A percentile compares a stretch with the other conserved stretches of the same genome.
Conservation (phyloP, 306 rosid species). For the Mimosa pudica region DNA sequence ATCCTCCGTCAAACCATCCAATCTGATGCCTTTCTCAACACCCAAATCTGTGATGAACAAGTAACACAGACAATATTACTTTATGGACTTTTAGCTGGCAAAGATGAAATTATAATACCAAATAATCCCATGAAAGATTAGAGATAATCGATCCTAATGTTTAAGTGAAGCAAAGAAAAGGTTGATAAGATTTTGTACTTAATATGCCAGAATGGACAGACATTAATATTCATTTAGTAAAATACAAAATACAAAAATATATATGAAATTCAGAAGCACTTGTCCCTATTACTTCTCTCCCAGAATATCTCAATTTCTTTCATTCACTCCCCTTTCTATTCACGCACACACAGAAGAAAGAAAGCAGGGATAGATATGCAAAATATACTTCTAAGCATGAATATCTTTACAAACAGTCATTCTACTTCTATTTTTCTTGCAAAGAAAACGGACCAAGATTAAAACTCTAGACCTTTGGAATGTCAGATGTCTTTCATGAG, state of each 20-base stretch:
- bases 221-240: neutral
- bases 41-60: conserved; percentile 65
- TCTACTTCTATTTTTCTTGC: neutral
- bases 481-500: neutral
- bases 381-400: neutral
- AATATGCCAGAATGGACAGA: neutral
- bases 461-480: neutral
- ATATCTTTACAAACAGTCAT: neutral
- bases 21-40: conserved; percentile 73
- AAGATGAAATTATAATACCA: neutral
- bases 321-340: neutral
- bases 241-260: neutral
- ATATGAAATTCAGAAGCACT: neutral
- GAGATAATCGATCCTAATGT: neutral
- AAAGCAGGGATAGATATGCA: neutral
- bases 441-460: neutral
- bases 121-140: neutral
- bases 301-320: neutral
- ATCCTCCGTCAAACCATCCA: conserved; percentile 85
- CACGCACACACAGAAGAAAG: neutral
- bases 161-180: neutral
- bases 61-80: conserved; percentile 29
- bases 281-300: neutral
- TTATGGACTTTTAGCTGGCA: conserved; percentile 1
- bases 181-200: neutral